Evolutionary conservation across 805 yeast genomes (phyloP), one percentile per base, ranked within the genome.

Genomic region (Sugiyamaella valdiviana): DNA sequence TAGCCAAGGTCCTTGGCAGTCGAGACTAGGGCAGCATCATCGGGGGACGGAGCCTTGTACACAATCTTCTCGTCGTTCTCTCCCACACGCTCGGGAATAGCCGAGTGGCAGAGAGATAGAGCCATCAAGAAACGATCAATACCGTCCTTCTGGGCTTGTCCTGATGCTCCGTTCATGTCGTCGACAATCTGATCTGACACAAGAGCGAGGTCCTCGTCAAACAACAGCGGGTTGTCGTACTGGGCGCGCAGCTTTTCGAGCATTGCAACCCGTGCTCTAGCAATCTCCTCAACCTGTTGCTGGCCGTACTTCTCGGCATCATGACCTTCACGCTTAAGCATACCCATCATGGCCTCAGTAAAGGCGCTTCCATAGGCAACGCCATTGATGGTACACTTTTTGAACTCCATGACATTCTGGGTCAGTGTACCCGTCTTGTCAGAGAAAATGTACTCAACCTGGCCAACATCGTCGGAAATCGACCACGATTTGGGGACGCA

Each of bases 401-500:
- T 79, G 68, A 84, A 85, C 61, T 83, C 88, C 95, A 85, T 85
- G 21, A 83, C 79, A 59, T 85, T 85, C 64, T 85, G 91, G 5
- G 95, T 85, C 58, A 85, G 70, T 0, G 95, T 85, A 35, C 95
- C 95, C 0, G 95, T 85, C 64, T 85, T 85, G 68, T 85, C 95
- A 62, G 88, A 80, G 64, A 85, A 85, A 38, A 85, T 76, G 61
- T 83, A 85, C 63, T 85, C 93, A 51, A 85, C 81, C 63, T 85
- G 95, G 16, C 95, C 95, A 54, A 85, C 72, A 63, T 85, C 95
- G 65, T 85, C 95, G 5, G 89, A 82, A 40, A 85, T 82, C 53
- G 80, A 80, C 95, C 95, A 85, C 0, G 90, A 77, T 57, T 84
- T 83, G 2, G 95, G 91, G 1, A 80, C 75, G 63, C 91, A 83